These are phyloP conservation scores for Venturia nashicola DNA, from an alignment of 2,329 filamentous ascomycete genomes.

Conservation along the genomic window DNA sequence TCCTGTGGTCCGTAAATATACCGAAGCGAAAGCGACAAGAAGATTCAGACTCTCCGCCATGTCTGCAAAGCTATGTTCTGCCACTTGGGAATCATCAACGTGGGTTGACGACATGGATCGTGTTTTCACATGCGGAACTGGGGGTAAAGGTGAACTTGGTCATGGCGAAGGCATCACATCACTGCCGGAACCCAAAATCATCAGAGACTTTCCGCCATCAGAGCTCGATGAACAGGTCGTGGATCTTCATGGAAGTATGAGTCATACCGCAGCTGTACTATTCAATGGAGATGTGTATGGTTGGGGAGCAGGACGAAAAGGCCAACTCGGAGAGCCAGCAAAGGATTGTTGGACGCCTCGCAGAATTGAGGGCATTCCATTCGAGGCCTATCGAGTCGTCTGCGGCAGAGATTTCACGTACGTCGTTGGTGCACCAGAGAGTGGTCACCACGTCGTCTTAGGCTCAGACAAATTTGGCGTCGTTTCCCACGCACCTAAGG, in stretches of 20 bases:
- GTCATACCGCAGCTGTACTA: constrained; percentile 63
- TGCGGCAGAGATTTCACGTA: constrained; percentile 84
- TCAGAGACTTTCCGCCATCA: constrained; percentile 52
- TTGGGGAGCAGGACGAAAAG: constrained; percentile 81
- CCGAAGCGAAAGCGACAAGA: neutral
- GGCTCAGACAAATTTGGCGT: constrained; percentile 67
- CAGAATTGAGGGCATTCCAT: constrained; percentile 46
- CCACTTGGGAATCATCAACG: constrained; percentile 68
- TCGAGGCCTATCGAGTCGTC: constrained; percentile 52
- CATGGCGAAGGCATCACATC: constrained; percentile 32
- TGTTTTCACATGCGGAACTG: constrained; percentile 54
- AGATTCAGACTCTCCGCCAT: constrained; percentile 1
- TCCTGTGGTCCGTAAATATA: neutral
- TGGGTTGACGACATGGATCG: constrained; percentile 41
- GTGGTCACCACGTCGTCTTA: constrained; percentile 53
- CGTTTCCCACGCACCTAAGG: constrained; percentile 41
- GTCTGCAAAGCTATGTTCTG: constrained; percentile 36
- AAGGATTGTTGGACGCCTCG: constrained; percentile 44
- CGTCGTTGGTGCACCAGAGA: constrained; percentile 41
- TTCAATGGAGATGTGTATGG: constrained; percentile 68
- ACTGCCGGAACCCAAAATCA: constrained; percentile 26
- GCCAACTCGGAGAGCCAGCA: constrained; percentile 57
- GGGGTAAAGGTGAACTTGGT: constrained; percentile 61
- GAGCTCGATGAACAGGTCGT: constrained; percentile 27
- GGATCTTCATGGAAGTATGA: constrained; percentile 61